These are phyloP conservation scores for Rhododendron ferrugineum DNA, from an alignment of 148 eudicot species.

Conservation along the genomic window DNA sequence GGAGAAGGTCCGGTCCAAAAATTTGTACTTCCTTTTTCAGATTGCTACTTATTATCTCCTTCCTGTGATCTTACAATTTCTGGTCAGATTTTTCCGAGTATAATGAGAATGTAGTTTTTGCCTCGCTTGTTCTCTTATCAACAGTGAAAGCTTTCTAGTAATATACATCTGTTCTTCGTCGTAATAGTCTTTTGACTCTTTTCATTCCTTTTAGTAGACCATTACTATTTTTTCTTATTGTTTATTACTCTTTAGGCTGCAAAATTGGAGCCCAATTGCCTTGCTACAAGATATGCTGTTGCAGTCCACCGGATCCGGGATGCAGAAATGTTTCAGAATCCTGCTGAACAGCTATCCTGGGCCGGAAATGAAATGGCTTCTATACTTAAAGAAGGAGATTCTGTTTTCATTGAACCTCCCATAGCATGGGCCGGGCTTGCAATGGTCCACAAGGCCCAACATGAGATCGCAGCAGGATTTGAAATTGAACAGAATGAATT, in stretches of 20 bases:
- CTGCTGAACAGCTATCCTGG: slow-evolving; percentile 80
- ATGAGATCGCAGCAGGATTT: slow-evolving; percentile 87
- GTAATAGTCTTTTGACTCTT: not conserved
- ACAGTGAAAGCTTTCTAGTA: not conserved
- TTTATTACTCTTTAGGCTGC: slow-evolving; percentile 48
- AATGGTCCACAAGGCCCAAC: slow-evolving; percentile 86
- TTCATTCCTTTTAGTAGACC: not conserved
- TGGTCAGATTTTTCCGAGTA: not conserved
- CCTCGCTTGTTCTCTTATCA: not conserved
- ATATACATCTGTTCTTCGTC: not conserved
- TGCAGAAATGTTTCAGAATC: slow-evolving; percentile 88
- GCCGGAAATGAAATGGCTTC: slow-evolving; percentile 99
- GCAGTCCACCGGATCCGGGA: slow-evolving; percentile 88
- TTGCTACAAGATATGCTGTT: slow-evolving; percentile 82
- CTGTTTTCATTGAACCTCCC: slow-evolving; percentile 57
- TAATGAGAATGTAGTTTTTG: not conserved
- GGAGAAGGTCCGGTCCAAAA: slow-evolving; percentile 61
- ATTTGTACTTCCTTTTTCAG: not conserved
- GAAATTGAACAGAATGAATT: slow-evolving; percentile 67
- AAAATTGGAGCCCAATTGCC: slow-evolving; percentile 92
- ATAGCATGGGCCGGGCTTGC: slow-evolving; percentile 98
- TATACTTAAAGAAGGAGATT: slow-evolving; percentile 80
- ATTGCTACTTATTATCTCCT: not conserved
- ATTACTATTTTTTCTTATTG: not conserved
- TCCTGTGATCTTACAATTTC: not conserved